Evolutionary conservation across 139 green algal genomes (phyloP), one percentile per base, ranked within the genome.

Genomic region (Chlamydomonas incerta): DNA sequence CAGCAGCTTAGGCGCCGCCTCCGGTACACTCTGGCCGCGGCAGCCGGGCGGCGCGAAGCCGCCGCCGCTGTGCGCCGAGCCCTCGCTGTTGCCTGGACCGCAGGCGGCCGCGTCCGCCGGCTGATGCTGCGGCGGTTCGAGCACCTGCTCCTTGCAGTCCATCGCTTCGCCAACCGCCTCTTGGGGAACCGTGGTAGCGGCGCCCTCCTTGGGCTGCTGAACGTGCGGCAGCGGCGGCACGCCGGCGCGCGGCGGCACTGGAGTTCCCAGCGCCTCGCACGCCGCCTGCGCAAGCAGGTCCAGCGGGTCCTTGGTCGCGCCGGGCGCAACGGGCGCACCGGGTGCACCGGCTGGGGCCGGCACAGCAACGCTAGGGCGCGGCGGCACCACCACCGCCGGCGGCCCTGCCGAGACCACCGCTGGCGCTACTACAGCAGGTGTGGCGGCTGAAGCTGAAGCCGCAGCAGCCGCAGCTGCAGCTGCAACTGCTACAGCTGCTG

Each of bases 201-300:
- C 41, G 41, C 41, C 41, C 8, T 50, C 41, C 41, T 50, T 50
- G 41, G 41, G 41, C 41, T 50, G 41, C 5, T 50, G 6, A 50
- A 8, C 41, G 6, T 50, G 41, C 6, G 41, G 41, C 41, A 8
- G 41, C 41, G 41, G 6, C 5, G 41, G 41, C 8, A 50, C 41
- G 41, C 41, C 41, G 8, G 41, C 41, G 41, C 41, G 41, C 41
- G 20, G 18, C 55, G 55, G 55, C 55, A 60, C 20, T 2, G 79
- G 79, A 31, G 65, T 85, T 6, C 18, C 79, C 31, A 85, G 50
- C 28, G 63, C 79, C 41, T 75, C 79, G 26, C 79, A 85, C 2
- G 79, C 79, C 1, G 34, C 29, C 65, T 85, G 62, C 31, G 79
- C 79, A 26, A 85, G 23, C 5, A 85, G n/a, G 50, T 85, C 79